phyloP scores from a whole-genome alignment of 1,284 basidiomycete species.

The Fomes fomentarius region DNA sequence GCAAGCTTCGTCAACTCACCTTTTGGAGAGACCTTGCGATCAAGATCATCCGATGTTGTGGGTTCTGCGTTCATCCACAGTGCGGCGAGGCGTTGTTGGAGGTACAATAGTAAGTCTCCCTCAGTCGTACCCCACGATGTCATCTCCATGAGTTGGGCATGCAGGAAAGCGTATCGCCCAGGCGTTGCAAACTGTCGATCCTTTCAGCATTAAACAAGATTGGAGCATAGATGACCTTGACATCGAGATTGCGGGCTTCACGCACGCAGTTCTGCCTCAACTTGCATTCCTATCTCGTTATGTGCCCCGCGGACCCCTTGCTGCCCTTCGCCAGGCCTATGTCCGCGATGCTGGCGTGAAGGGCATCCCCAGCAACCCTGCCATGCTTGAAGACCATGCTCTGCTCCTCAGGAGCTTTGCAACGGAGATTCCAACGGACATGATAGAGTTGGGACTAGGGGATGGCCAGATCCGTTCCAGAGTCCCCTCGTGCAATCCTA shows the following conservation, averaged over 20 bases:
- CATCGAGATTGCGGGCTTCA: background rate
- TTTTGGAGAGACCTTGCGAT: constrained; percentile 13
- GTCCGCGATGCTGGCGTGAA: background rate
- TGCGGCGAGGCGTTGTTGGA: constrained; percentile 12
- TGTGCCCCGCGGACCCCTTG: no score
- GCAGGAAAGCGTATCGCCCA: no score
- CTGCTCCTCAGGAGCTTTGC: background rate
- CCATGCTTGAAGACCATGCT: background rate
- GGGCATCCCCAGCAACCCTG: background rate
- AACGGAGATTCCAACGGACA: background rate
- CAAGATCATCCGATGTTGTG: constrained; percentile 3
- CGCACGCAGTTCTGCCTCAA: background rate
- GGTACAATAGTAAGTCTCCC: constrained; percentile 9
- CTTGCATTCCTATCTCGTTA: background rate
- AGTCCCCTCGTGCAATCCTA: background rate
- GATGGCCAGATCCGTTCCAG: background rate
- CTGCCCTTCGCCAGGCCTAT: background rate
- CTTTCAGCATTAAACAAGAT: no score
- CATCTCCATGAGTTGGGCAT: no score
- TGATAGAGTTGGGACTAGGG: background rate
- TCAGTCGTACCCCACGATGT: background rate
- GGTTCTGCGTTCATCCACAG: constrained; percentile 14
- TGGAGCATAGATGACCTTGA: background rate
- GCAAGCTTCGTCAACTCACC: no score
- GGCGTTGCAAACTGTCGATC: no score